Evolutionary conservation across 805 yeast genomes (phyloP).

Genomic region (Pachysolen tannophilus): DNA sequence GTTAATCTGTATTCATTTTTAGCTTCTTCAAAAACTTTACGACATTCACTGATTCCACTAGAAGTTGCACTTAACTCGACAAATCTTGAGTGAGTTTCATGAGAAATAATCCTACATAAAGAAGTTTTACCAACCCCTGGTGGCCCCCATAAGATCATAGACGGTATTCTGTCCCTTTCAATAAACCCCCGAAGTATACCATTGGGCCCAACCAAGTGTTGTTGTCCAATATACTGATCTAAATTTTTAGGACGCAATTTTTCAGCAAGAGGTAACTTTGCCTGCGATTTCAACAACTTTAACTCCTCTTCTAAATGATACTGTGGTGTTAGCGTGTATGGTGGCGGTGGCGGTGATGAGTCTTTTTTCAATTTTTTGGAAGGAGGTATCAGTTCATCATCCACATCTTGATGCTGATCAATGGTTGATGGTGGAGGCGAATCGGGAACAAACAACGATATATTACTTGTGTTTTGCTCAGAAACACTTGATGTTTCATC

Average conservation of each 20-base stretch:
- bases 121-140: conserved; percentile 97
- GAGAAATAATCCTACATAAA: conserved; percentile 48
- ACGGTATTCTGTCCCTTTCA: conserved; percentile 60
- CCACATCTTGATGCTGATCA: too few species aligned
- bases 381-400: too few species aligned
- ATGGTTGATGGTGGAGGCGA: too few species aligned
- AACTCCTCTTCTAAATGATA: conserved; percentile 11
- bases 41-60: conserved; percentile 58
- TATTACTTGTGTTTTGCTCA: too few species aligned
- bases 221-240: conserved; percentile 77
- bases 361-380: too few species aligned
- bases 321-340: conserved; percentile 11
- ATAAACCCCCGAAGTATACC: conserved; percentile 67
- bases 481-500: too few species aligned
- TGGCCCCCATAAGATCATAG: conserved; percentile 90
- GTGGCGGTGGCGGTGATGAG: conserved; percentile 11
- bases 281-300: conserved; percentile 13
- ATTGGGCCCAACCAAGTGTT: conserved; percentile 56
- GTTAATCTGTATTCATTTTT: conserved; percentile 35
- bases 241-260: conserved; percentile 69
- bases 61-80: conserved; percentile 83
- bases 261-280: conserved; percentile 58
- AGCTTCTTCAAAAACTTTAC: conserved; percentile 49
- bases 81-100: conserved; percentile 45
- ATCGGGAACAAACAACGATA: too few species aligned